Conservation (phyloP, 306 rosid genomes). For the Spatholobus suberectus region DNA sequence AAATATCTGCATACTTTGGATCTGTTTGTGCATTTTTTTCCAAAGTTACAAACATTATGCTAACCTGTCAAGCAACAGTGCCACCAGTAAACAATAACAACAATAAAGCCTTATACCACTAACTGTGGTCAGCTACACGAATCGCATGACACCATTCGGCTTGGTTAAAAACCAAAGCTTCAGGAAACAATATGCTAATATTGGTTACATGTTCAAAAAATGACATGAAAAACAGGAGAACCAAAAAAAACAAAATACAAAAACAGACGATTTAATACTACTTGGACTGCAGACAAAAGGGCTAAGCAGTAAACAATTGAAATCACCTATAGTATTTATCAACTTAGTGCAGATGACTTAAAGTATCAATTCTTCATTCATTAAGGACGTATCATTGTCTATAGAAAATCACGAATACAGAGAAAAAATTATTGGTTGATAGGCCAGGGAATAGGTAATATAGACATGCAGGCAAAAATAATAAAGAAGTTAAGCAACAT, state of each 20-base stretch:
- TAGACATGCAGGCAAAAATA: neutral
- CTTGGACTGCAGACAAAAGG: slow-evolving; percentile 12
- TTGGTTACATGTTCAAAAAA: slow-evolving; percentile 28
- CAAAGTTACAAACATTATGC: slow-evolving; percentile 95
- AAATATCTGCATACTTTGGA: slow-evolving; percentile 86
- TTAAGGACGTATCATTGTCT: slow-evolving; percentile 1
- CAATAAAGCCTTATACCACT: too few relatives aligned
- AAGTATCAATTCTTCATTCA: slow-evolving; percentile 25
- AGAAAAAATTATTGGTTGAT: neutral
- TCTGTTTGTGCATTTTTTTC: slow-evolving; percentile 88
- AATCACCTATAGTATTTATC: neutral
- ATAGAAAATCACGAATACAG: slow-evolving; percentile 23
- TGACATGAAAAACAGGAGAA: neutral
- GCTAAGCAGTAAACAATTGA: slow-evolving; percentile 27
- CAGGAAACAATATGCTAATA: slow-evolving; percentile 22
- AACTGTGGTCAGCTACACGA: too few relatives aligned
- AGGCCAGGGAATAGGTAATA: slow-evolving; percentile 1
- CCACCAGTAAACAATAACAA: slow-evolving; percentile 41
- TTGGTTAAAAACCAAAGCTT: too few relatives aligned
- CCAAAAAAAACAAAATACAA: neutral
- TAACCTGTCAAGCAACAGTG: slow-evolving; percentile 67
- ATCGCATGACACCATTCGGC: too few relatives aligned
- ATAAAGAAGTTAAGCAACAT: neutral
- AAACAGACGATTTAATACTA: neutral
- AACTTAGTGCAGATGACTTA: neutral